These are phyloP conservation scores for Pleurostoma richardsiae DNA, from an alignment of 2,329 filamentous ascomycete genomes.

Conservation along the genomic window DNA sequence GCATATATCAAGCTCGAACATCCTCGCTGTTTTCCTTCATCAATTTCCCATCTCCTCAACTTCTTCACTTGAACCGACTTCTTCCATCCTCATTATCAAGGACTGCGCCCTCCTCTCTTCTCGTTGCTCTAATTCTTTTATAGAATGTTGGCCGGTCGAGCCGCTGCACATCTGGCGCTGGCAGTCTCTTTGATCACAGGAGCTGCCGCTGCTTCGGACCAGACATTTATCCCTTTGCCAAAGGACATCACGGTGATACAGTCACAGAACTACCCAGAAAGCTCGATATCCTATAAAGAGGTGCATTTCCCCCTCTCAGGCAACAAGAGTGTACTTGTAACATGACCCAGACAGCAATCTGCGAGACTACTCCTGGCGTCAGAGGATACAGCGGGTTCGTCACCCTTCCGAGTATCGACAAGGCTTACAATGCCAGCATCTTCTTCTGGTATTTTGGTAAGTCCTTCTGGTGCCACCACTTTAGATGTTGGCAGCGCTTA, in stretches of 20 bases:
- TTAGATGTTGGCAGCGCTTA: neutral
- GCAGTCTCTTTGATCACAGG: neutral
- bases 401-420: slow-evolving; percentile 29
- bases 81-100: neutral
- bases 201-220: neutral
- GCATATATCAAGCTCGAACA: too few relatives aligned
- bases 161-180: neutral
- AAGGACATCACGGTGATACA: neutral
- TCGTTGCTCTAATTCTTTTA: neutral
- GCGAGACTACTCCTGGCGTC: slow-evolving; percentile 51
- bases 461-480: neutral
- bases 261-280: slow-evolving; percentile 2
- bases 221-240: slow-evolving; percentile 4
- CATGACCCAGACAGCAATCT: slow-evolving; percentile 28
- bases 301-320: neutral
- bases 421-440: slow-evolving; percentile 49
- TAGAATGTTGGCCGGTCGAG: neutral
- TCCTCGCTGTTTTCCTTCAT: too few relatives aligned
- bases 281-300: slow-evolving; percentile 5
- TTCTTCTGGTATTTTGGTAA: slow-evolving; percentile 54
- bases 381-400: slow-evolving; percentile 50
- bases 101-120: neutral
- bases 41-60: neutral
- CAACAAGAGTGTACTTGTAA: neutral
- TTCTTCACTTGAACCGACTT: neutral